A percentile compares a stretch with the other conserved stretches of the same genome.
phyloP scores from a whole-genome alignment of 139 green algal species.

The Zygnema circumcarinatum region DNA sequence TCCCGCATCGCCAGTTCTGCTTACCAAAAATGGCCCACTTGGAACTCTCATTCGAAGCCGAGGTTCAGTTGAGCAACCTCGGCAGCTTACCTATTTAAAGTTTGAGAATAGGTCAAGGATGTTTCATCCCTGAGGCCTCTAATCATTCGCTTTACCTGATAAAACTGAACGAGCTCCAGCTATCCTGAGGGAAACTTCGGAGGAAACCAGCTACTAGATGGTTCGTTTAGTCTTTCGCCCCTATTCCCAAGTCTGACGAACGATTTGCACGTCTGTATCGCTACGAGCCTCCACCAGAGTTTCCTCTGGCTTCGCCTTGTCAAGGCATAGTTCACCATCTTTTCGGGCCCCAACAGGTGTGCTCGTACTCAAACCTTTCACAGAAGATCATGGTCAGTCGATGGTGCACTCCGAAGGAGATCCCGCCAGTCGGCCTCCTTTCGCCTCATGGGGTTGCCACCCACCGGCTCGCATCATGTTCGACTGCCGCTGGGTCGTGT shows the following conservation, averaged over 20 bases:
- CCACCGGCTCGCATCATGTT: slow-evolving; percentile 91
- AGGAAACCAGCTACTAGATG: slow-evolving; percentile 96
- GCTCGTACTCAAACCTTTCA: slow-evolving; percentile 88
- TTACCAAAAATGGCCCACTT: slow-evolving; percentile 96
- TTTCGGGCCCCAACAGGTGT: slow-evolving; percentile 89
- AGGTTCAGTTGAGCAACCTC: slow-evolving; percentile 85
- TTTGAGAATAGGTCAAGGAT: slow-evolving; percentile 93
- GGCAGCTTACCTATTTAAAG: slow-evolving; percentile 91
- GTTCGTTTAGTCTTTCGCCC: slow-evolving; percentile 98
- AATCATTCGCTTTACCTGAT: slow-evolving; percentile 94
- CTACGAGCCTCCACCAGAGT: slow-evolving; percentile 93
- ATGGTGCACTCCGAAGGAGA: slow-evolving; percentile 79
- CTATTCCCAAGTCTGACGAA: slow-evolving; percentile 96
- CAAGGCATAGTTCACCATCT: slow-evolving; percentile 96
- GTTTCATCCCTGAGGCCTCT: slow-evolving; percentile 84
- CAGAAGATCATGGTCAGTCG: slow-evolving; percentile 88
- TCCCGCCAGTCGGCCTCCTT: slow-evolving; percentile 87
- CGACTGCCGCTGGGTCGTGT: slow-evolving; percentile 96
- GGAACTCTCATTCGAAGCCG: slow-evolving; percentile 81
- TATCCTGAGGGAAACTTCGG: slow-evolving; percentile 94
- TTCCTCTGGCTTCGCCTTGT: slow-evolving; percentile 92
- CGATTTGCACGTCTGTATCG: slow-evolving; percentile 97
- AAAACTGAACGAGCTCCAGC: slow-evolving; percentile 85
- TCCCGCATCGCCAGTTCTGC: slow-evolving; percentile 94
- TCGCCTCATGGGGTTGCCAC: slow-evolving; percentile 88